Evolutionary conservation across 768 basidiomycete genomes (phyloP), one percentile per base, ranked within the genome.

Genomic region (Suillus subaureus): DNA sequence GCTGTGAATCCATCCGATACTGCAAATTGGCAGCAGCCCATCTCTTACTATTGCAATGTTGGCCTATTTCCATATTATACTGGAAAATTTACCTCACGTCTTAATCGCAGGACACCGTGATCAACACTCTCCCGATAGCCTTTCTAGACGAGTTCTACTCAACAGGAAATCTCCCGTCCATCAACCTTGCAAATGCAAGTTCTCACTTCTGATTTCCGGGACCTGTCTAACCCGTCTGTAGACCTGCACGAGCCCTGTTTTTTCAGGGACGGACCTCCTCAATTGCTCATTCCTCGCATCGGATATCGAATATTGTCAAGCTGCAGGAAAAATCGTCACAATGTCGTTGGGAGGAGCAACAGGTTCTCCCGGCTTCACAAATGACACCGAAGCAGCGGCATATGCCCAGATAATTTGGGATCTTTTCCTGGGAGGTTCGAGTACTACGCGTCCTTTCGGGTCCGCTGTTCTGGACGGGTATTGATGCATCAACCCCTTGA

Each of bases 401-500:
- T 92, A 90, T 72, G 90, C 87, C 0, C 79, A 87, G 61, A 87
- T 85, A 0, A 85, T 93, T 61, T 92, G 91, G 91, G 61, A 76
- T 60, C 66, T 89, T 58, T 91, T 92, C 75, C 78, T 92, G 35
- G 91, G 90, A 11, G 89, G 89, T 21, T 80, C 79, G 1, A 86
- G 84, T 65, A 73, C 73, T 33, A 89, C 85, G 18, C 83, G 91
- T 65, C 91, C 91, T 0, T 93, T 93, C 69, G 91, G 91, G 31
- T 75, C 69, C 66, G 91, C 90, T 3, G 82, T 91, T 60, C 80
- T 93, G 31, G 91, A 92, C 69, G 91, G 91, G 90, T 90, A 51
- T 18, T 73, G 61, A 68, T 61, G 12, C 54, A 43, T 7, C 54
- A 28, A 21, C 15, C 12, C 28, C 6, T 12, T 28, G 4, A 42